phyloP scores from a whole-genome alignment of 164 flowering plant species.

The Aristolochia contorta region DNA sequence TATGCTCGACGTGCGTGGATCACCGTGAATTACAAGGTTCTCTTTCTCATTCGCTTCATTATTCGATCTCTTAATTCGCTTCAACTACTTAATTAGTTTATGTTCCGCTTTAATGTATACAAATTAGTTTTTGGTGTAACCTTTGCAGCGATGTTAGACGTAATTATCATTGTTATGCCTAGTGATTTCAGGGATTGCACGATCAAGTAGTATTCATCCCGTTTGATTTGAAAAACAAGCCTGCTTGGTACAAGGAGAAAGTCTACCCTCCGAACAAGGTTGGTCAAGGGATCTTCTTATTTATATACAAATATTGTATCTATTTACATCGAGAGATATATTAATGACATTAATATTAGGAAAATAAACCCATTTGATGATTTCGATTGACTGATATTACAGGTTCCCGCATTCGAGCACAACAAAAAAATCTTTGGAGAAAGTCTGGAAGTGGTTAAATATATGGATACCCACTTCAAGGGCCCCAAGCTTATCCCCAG shows the following conservation, averaged over 20 bases:
- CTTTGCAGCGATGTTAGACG: no score
- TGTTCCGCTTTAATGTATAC: no score
- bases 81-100: no score
- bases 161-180: no score
- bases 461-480: constrained; percentile 59
- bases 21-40: constrained; percentile 66
- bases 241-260: constrained; percentile 87
- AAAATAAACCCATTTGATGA: not conserved
- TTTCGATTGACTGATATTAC: not conserved
- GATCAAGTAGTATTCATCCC: constrained; percentile 60
- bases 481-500: constrained; percentile 66
- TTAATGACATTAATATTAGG: no score
- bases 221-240: constrained; percentile 54
- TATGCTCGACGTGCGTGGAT: constrained; percentile 86
- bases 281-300: not conserved
- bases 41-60: not conserved
- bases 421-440: constrained; percentile 64
- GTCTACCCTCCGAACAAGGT: constrained; percentile 69
- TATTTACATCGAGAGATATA: no score
- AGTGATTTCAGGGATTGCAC: constrained; percentile 47
- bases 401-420: constrained; percentile 87
- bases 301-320: no score
- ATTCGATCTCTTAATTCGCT: no score
- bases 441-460: constrained; percentile 70
- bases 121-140: no score